Evolutionary conservation across 176 grass and related monocot species (phyloP).

Genomic region (Phoenix dactylifera): DNA sequence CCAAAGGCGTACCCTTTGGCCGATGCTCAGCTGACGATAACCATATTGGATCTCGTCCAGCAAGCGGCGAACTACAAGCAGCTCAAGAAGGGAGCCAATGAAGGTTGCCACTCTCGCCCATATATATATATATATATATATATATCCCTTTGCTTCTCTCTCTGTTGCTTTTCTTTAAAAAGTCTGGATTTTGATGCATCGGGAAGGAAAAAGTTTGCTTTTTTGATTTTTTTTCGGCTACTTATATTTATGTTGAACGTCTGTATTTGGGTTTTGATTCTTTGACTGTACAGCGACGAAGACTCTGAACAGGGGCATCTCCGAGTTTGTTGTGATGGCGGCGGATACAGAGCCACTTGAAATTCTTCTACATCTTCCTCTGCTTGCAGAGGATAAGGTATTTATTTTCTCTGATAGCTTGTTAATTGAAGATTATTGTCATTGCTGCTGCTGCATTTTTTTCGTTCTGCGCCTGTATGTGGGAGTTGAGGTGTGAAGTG

Average conservation of each 20-base stretch:
- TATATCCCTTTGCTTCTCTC: neutral
- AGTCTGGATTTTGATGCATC: too few species aligned
- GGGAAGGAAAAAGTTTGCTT: too few species aligned
- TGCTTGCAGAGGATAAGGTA: constrained; percentile 11
- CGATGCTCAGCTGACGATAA: constrained; percentile 3
- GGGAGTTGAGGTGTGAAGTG: too few species aligned
- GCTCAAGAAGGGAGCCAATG: constrained; percentile 11
- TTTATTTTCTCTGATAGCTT: neutral
- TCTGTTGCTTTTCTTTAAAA: neutral
- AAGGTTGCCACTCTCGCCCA: neutral
- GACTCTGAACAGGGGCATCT: neutral
- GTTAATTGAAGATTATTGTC: too few species aligned
- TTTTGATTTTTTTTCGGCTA: too few species aligned
- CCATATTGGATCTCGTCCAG: constrained; percentile 7
- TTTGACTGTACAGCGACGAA: neutral
- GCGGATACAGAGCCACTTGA: constrained; percentile 1
- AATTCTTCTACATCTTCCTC: constrained; percentile 10
- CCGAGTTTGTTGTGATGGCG: constrained; percentile 13
- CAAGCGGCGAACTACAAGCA: constrained; percentile 10
- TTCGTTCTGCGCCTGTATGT: too few species aligned
- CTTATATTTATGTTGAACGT: too few species aligned
- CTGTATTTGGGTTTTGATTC: neutral
- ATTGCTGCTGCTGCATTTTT: too few species aligned
- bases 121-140: too few species aligned
- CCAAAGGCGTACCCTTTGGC: constrained; percentile 11